These are phyloP conservation scores for Senna siamea DNA, from an alignment of 306 rosid species.

Conservation along the genomic window DNA sequence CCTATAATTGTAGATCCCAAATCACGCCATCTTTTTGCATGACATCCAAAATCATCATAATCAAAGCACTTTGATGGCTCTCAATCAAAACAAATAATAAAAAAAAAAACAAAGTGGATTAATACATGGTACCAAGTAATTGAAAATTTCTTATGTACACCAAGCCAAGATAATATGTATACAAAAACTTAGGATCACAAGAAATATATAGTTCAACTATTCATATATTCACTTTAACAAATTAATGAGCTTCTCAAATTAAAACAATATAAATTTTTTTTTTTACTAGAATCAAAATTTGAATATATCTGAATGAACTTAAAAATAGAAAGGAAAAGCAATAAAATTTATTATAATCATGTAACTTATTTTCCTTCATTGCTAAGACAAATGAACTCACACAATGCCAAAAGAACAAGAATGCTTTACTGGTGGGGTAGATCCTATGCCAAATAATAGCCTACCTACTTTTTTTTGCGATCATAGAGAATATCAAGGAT, in stretches of 20 bases:
- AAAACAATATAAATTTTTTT: no score
- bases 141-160: no score
- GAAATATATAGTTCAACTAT: no score
- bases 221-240: no score
- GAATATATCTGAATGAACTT: no score
- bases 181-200: no score
- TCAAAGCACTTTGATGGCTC: slow-evolving; percentile 82
- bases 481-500: no score
- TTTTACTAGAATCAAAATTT: no score
- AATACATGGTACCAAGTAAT: not conserved
- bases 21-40: slow-evolving; percentile 73
- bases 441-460: slow-evolving; percentile 19
- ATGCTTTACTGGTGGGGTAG: slow-evolving; percentile 11
- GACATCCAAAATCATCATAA: slow-evolving; percentile 59
- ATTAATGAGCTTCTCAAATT: no score
- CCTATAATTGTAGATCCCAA: slow-evolving; percentile 83
- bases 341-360: no score
- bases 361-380: slow-evolving; percentile 31
- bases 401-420: slow-evolving; percentile 18
- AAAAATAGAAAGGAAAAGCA: no score
- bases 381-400: slow-evolving; percentile 32
- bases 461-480: not conserved
- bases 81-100: slow-evolving; percentile 32
- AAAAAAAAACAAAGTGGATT: not conserved
- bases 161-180: no score